Evolutionary conservation across 768 basidiomycete species (phyloP), one percentile per base, ranked within the genome.

Genomic region (Termitomyces sp.): DNA sequence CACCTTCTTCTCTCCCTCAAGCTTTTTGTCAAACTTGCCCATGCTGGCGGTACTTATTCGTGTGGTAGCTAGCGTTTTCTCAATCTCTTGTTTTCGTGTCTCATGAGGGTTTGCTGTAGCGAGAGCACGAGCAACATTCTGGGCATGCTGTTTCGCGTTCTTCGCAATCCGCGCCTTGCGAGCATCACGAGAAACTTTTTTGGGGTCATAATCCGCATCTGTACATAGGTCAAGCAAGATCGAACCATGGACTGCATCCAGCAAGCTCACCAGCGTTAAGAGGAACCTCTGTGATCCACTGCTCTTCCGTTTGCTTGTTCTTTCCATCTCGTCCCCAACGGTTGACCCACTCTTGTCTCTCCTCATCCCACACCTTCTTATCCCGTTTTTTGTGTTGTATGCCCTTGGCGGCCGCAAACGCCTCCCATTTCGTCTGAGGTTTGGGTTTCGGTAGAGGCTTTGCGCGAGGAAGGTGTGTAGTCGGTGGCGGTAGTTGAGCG

Each of bases 401-500:
- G 37, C 97, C 97, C 76, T 97, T 98, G 37, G 91, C 87, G 47
- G 86, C 85, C 5, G 96, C 96, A 67, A 98, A 99, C 56, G 83
- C 79, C 76, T 98, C 92, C 97, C 97, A 99, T 72, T 97, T 98
- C 7, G 96, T 98, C 34, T 80, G 85, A 9, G 88, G 87, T 72
- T 96, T 97, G 2, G 90, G 89, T 66, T 94, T 95, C 0, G 95
- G 97, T 2, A 98, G 77, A 0, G 91, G 92, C 69, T 99, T 98
- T 31, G 94, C 82, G 24, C 97, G 84, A 0, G 97, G 97, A 1
- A 98, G 82, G 47, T 78, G 75, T 27, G 88, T 91, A 1, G 79
- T 82, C 2, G 92, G 89, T 1, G 83, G 67, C 0, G 96, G 95
- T 3, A 97, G 87, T 56, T 84, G 78, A 1, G 89, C 92, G 49